Base-by-base conservation (phyloP, 805 yeast species). In the Wickerhamiella hasegawae region DNA sequence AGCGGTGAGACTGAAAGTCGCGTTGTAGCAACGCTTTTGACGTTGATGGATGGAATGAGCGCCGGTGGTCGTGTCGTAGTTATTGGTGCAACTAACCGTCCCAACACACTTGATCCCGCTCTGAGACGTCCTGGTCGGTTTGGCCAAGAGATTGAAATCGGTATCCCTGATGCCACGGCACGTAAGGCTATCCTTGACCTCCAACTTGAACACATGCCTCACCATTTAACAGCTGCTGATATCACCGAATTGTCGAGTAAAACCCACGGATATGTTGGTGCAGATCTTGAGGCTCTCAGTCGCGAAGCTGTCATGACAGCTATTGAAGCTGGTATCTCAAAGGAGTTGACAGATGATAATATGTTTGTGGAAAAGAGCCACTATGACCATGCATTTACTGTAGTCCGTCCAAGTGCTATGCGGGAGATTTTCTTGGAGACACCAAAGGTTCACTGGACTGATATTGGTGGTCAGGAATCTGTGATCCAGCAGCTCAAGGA, bases 41-140 rank as follows among this genome's bases (percentile, higher is more conserved):
- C 93, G 0, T 59, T 90, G 35, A 90, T 90, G 98, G 98, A 90
- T 56, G 98, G 98, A 48, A 90, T 90, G 97, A 97, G 87, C 54
- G 84, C 84, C 46, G 72, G 97, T 53, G 98, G 98, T 5, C 97
- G 90, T 53, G 97, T 90, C 15, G 87, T 90, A 44, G 95, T 90
- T 2, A 85, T 90, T 46, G 98, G 98, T 40, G 98, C 98, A 1
- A 90, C 98, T 0, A 90, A 90, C 58, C 65, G 98, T 51, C 98
- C 98, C 0, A 97, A 90, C 58, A 80, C 96, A 0, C 81, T 90
- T n/a, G 98, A 90, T 57, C 96, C 98, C 1, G 98, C 98, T 0
- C 64, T 82, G 32, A 62, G 94, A 51, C 63, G 94, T 48, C 93
- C 93, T 1, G 94, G 94, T 3, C 62, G 94, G 43, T 77, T 82